Percentiles rank a stretch among this genome's conserved stretches.
These are phyloP conservation scores for Talinum fruticosum DNA, from an alignment of 148 eudicot genomes.

Conservation along the genomic window DNA sequence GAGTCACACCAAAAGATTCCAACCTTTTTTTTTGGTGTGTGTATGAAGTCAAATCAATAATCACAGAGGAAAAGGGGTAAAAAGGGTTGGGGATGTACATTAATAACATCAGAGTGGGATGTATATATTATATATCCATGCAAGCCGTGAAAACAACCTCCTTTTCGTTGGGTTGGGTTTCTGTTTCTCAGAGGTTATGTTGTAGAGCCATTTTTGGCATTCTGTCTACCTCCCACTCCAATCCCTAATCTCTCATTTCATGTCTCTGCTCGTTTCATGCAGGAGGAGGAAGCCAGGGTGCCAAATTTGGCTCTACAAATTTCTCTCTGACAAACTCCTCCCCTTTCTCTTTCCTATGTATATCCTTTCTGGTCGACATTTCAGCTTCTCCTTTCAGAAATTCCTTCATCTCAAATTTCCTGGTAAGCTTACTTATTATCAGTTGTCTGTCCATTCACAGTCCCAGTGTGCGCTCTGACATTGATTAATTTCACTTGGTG, in stretches of 20 bases:
- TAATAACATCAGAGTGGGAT: too few relatives aligned
- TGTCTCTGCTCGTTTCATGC: neutral
- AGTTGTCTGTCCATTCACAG: too few relatives aligned
- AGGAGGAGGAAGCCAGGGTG: neutral
- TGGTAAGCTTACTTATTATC: too few relatives aligned
- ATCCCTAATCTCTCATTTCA: too few relatives aligned
- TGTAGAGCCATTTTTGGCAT: neutral
- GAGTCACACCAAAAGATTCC: too few relatives aligned
- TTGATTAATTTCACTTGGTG: too few relatives aligned
- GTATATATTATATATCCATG: neutral
- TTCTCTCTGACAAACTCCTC: neutral
- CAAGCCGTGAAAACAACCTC: neutral
- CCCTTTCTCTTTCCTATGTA: neutral
- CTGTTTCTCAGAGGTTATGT: neutral
- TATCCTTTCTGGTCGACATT: too few relatives aligned
- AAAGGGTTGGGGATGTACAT: too few relatives aligned
- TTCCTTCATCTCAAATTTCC: too few relatives aligned
- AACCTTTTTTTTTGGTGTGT: neutral
- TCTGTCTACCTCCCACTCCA: constrained; percentile 4
- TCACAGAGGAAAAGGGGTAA: too few relatives aligned
- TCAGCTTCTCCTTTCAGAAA: too few relatives aligned
- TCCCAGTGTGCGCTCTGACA: too few relatives aligned
- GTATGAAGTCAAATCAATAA: neutral
- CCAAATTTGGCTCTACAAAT: neutral
- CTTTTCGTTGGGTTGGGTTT: neutral